Base-by-base conservation (phyloP, 2,329 filamentous ascomycete genomes). In the Aspergillus fijiensis region DNA sequence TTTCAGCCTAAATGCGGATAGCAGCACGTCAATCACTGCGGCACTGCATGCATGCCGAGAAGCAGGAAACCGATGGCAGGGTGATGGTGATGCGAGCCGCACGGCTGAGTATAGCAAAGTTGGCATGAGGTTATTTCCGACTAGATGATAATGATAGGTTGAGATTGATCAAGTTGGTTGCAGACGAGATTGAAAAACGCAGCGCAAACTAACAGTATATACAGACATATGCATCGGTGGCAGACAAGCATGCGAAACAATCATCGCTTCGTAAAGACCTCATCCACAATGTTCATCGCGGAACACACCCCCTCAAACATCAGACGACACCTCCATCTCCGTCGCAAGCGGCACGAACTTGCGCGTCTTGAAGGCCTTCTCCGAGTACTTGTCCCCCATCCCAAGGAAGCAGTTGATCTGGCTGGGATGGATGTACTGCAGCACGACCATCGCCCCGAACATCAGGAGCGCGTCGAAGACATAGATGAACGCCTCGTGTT, bases 391-490 rank as follows among this genome's bases (percentile, higher is more conserved):
- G 3, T 62, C 60, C 0, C 61, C 68, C 4, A 68, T 67, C 16
- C 67, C 70, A 21, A 70, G 49, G 7, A 67, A 49, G n/a, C 60
- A 66, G 7, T 70, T 67, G 2, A 70, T 56, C 55, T 71, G 59
- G 47, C 68, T 68, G 11, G 68, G 69, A 52, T 71, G 63, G 39
- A 61, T 58, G 60, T 57, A 73, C 48, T 67, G 60, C 21, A 71
- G 55, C 4, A 60, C 52, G 19, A 65, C 23, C 62, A 73, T 62
- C 3, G 69, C 66, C 5, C 65, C 21, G 12, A 70, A 65, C 71
- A 75, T 74, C 50, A 72, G 51, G 50, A 72, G 49, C 0, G 71
- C 69, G 59, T 74, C 72, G 31, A 74, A 74, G 2, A 73, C 60
- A 53, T 74, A 75, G 31, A 74, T 66, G 39, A 67, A 74, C 2